Evolutionary conservation across 495 filamentous ascomycete species (phyloP).

Genomic region (Talaromyces nanjingensis): DNA sequence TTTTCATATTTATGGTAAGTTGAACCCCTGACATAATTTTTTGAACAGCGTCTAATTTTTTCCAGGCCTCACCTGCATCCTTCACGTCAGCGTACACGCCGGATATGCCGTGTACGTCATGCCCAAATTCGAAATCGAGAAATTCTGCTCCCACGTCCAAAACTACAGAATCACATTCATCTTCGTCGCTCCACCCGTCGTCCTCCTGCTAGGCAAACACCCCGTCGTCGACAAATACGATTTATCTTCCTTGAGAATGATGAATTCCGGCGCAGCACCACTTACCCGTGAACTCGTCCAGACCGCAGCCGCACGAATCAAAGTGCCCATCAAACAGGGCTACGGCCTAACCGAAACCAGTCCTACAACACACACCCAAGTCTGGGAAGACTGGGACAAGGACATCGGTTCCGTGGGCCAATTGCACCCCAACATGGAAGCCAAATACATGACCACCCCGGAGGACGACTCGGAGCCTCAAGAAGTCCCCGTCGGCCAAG

Average conservation of each 20-base stretch:
- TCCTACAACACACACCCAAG: conserved; percentile 50
- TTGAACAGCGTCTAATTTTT: neutral
- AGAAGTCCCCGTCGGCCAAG: conserved; percentile 52
- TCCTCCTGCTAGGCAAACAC: conserved; percentile 73
- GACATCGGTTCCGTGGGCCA: conserved; percentile 75
- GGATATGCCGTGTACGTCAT: conserved; percentile 72
- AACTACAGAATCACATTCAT: conserved; percentile 65
- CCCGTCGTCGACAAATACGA: conserved; percentile 74
- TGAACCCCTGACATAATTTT: neutral
- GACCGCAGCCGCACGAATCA: conserved; percentile 65
- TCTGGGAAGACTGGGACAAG: conserved; percentile 70
- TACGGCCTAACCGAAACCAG: conserved; percentile 84
- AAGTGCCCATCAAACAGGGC: conserved; percentile 72
- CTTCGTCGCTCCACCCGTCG: conserved; percentile 81
- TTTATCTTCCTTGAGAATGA: conserved; percentile 68
- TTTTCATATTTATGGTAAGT: conserved; percentile 83
- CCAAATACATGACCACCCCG: conserved; percentile 64
- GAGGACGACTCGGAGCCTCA: conserved; percentile 43
- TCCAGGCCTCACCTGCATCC: conserved; percentile 56
- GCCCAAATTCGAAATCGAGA: conserved; percentile 75
- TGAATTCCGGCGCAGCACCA: conserved; percentile 87
- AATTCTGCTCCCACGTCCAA: conserved; percentile 70
- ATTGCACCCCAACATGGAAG: conserved; percentile 72
- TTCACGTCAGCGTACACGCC: conserved; percentile 56
- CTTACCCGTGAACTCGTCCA: conserved; percentile 77